phyloP scores from a whole-genome alignment of 1,284 basidiomycete species.

The Lignosus rhinocerotis region DNA sequence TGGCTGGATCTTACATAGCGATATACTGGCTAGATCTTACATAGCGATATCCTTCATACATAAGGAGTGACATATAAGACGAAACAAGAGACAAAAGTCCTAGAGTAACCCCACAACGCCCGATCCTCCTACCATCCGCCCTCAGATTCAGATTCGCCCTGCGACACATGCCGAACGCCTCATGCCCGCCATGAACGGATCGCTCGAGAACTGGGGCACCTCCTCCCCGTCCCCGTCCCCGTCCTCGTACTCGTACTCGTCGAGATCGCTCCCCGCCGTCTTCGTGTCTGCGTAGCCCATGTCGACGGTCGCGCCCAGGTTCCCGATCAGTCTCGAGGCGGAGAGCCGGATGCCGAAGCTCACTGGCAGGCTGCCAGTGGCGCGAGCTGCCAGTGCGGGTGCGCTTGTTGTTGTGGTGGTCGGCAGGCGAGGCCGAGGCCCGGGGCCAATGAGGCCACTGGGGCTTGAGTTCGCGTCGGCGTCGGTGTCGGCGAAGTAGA shows the following conservation, averaged over 20 bases:
- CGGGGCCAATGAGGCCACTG: too few species aligned
- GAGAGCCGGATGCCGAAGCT: neutral
- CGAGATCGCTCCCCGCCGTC: neutral
- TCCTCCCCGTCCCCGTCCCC: too few species aligned
- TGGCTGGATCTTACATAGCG: too few species aligned
- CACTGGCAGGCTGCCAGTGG: too few species aligned
- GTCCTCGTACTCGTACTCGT: neutral
- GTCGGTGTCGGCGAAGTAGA: neutral
- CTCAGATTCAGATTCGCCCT: too few species aligned
- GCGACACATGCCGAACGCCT: neutral
- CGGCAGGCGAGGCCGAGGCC: too few species aligned
- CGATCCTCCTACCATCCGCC: neutral
- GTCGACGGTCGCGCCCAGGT: neutral
- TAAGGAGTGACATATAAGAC: too few species aligned
- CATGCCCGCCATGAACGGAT: neutral
- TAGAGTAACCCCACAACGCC: neutral
- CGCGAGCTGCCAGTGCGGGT: too few species aligned
- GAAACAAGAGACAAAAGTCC: neutral
- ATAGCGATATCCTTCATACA: too few species aligned
- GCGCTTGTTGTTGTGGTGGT: too few species aligned
- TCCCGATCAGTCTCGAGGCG: neutral
- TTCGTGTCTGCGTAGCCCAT: neutral
- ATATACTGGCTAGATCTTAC: too few species aligned
- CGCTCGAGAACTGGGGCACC: neutral
- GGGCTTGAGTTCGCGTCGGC: too few species aligned